Evolutionary conservation across 371 early-diverging fungal species (phyloP), one percentile per base, ranked within the genome.

Genomic region (Mucor mucedo): DNA sequence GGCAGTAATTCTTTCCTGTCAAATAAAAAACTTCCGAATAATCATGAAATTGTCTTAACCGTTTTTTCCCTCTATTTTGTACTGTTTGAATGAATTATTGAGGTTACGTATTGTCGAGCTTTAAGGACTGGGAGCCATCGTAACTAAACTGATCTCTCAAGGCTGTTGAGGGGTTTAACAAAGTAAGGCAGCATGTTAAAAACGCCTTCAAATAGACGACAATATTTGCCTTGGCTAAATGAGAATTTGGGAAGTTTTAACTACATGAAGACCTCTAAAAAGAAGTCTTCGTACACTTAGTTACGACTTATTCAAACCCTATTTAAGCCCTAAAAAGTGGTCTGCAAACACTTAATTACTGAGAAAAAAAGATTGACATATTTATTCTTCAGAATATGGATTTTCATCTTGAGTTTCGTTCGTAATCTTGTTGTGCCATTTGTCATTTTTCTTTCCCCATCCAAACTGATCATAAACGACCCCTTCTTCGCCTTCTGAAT

Each of bases 41-140:
- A 42, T 55, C 29, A 55, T 55, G 56, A 55, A 55, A 42, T 55
- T 55, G 44, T 55, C 56, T 55, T 41, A 41, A 55, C 41, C 40
- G 33, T 53, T 53, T 33, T 53, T 53, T 55, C 54, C 54, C 44
- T 55, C 44, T 55, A 55, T 55, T 41, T 55, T 55, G 56, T 55
- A 55, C 56, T 55, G 56, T 55, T 55, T 42, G 40, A 55, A 55
- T 42, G 56, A 42, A 55, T 55, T 55, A 55, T 42, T 55, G 56
- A 42, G 30, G 56, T 55, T 42, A 27, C 42, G 56, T 55, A 55
- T 55, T 55, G 41, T 32, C 42, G 42, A 53, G 35, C 53, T 53
- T 53, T 53, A 33, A 53, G 2, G 53, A 53, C 33, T 53, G 53
- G 35, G 53, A n/a, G 35, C 38, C 53, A 53, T 53, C 42, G 30